Conservation (phyloP, 805 yeast species). For the Hanseniaspora meyeri region DNA sequence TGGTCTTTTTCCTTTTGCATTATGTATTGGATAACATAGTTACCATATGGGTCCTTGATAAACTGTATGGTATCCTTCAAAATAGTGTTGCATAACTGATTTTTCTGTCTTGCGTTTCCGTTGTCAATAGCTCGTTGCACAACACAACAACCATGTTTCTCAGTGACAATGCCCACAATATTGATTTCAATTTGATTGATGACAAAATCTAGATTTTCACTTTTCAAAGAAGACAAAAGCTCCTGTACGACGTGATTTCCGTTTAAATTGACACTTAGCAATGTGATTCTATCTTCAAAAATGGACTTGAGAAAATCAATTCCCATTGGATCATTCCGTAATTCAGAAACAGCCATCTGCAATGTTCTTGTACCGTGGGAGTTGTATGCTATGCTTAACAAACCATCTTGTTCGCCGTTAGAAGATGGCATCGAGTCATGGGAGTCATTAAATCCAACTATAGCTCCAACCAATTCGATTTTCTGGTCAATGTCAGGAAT, state of each 20-base stretch:
- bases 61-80: slow-evolving; percentile 56
- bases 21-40: slow-evolving; percentile 92
- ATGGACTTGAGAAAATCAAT: slow-evolving; percentile 48
- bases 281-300: slow-evolving; percentile 58
- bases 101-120: slow-evolving; percentile 61
- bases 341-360: slow-evolving; percentile 73
- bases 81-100: slow-evolving; percentile 51
- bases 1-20: slow-evolving; percentile 23
- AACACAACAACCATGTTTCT: slow-evolving; percentile 96
- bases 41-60: slow-evolving; percentile 88
- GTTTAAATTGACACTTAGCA: slow-evolving; percentile 74
- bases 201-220: slow-evolving; percentile 71
- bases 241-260: slow-evolving; percentile 96
- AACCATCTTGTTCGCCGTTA: slow-evolving; percentile 36
- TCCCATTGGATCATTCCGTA: slow-evolving; percentile 60
- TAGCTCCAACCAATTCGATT: neutral
- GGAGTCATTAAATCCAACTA: slow-evolving; percentile 20
- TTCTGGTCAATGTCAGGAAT: slow-evolving; percentile 19
- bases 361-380: slow-evolving; percentile 95
- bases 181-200: slow-evolving; percentile 70
- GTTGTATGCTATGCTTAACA: slow-evolving; percentile 53
- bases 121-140: slow-evolving; percentile 88
- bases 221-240: slow-evolving; percentile 59
- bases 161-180: slow-evolving; percentile 77
- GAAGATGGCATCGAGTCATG: slow-evolving; percentile 29